Evolutionary conservation across 106 monocot genomes (phyloP).

Genomic region (Xerophyta viscosa): DNA sequence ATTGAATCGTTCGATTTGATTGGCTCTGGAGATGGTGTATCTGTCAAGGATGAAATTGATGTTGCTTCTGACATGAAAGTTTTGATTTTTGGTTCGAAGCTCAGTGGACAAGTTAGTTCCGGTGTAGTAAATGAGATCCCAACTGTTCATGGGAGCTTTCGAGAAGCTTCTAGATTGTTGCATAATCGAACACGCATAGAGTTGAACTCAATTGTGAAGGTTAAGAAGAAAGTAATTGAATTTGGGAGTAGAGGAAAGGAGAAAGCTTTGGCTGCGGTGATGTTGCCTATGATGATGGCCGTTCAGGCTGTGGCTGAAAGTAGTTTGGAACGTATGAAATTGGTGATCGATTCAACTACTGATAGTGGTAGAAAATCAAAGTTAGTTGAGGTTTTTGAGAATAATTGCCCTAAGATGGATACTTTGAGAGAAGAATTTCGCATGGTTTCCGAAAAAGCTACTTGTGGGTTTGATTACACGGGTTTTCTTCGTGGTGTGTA

Average conservation of each 20-base stretch:
- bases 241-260: constrained; percentile 32
- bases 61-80: constrained; percentile 64
- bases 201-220: constrained; percentile 58
- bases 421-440: constrained; percentile 20
- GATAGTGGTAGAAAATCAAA: constrained; percentile 22
- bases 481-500: constrained; percentile 31
- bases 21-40: constrained; percentile 65
- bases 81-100: constrained; percentile 71
- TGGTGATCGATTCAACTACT: constrained; percentile 15
- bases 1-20: constrained; percentile 43
- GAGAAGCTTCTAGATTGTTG: constrained; percentile 53
- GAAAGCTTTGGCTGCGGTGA: constrained; percentile 30
- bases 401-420: constrained; percentile 26
- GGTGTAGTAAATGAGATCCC: constrained; percentile 40
- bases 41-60: constrained; percentile 63
- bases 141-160: constrained; percentile 45
- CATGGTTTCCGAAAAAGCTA: constrained; percentile 17
- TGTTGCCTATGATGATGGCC: constrained; percentile 28
- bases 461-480: constrained; percentile 18
- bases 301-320: constrained; percentile 29
- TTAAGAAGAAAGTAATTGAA: constrained; percentile 20
- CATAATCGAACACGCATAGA: constrained; percentile 45
- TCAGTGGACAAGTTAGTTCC: constrained; percentile 28
- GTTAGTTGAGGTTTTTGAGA: constrained; percentile 18
- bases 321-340: constrained; percentile 43